Conservation (phyloP, 2,329 filamentous ascomycete genomes). For the Endoconidiophora laricicola region DNA sequence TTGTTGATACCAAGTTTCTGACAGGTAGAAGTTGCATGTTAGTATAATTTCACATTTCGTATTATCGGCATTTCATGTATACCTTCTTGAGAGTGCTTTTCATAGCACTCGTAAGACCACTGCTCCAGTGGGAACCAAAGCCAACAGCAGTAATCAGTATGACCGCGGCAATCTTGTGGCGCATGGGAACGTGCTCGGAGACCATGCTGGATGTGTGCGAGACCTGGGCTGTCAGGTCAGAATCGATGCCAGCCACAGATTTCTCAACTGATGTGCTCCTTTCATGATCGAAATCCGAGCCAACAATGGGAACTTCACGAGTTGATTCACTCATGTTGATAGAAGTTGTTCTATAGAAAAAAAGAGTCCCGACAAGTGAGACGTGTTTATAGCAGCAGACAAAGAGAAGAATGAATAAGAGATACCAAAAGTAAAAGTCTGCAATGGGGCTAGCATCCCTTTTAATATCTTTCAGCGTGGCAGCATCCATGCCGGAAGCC, state of each 20-base stretch:
- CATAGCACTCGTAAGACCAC: conserved; percentile 43
- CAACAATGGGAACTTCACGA: background rate
- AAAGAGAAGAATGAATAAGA: background rate
- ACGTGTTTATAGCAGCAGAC: background rate
- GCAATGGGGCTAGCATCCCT: background rate
- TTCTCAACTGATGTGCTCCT: conserved; percentile 1
- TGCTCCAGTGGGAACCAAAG: conserved; percentile 43
- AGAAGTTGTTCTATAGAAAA: background rate
- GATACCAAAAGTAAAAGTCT: background rate
- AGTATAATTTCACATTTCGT: fast-evolving
- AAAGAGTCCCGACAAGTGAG: background rate
- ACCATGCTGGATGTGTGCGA: conserved; percentile 2
- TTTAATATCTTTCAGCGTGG: background rate
- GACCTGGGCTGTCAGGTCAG: background rate
- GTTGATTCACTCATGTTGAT: background rate
- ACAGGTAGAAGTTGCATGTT: background rate
- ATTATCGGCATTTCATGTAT: background rate
- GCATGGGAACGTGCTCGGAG: conserved; percentile 15
- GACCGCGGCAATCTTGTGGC: conserved; percentile 24
- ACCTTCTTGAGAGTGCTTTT: conserved; percentile 43
- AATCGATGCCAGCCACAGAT: background rate
- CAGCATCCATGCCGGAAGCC: background rate
- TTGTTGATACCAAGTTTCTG: conserved; percentile 41
- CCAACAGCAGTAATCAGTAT: conserved; percentile 36
- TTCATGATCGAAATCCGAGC: background rate